Percentiles rank a stretch among this genome's conserved stretches.
These are phyloP conservation scores for Stenocarpella maydis DNA, from an alignment of 2,329 filamentous ascomycete species.

Conservation along the genomic window DNA sequence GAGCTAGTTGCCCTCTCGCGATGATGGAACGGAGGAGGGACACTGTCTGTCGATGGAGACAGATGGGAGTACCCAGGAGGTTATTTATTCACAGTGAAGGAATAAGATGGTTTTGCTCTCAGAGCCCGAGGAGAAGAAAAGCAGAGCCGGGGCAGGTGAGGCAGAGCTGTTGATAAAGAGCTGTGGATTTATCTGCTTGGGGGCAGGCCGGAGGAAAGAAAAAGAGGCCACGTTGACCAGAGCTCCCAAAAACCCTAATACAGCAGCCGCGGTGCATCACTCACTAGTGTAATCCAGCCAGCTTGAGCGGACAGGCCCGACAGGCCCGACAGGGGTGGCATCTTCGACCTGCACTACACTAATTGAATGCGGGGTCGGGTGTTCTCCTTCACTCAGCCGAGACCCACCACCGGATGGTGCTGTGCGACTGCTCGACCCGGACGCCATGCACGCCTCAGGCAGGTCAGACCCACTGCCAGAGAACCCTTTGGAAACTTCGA, in stretches of 20 bases:
- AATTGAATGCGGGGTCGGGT: constrained; percentile 30
- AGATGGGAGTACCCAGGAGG: constrained; percentile 40
- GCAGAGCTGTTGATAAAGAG: background rate
- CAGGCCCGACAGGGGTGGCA: constrained; percentile 27
- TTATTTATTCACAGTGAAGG: constrained; percentile 44
- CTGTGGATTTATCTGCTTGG: constrained; percentile 34
- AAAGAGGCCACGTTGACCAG: constrained; percentile 35
- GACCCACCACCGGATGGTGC: constrained; percentile 17
- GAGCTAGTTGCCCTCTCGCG: constrained; percentile 16
- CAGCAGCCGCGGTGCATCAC: constrained; percentile 21
- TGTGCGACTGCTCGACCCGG: no score
- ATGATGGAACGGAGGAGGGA: constrained; percentile 15
- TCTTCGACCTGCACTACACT: constrained; percentile 27
- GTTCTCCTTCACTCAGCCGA: constrained; percentile 26
- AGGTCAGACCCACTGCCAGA: constrained; percentile 15
- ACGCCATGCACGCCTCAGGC: background rate
- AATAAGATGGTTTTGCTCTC: constrained; percentile 43
- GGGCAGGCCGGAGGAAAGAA: constrained; percentile 1
- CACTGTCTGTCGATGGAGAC: constrained; percentile 37
- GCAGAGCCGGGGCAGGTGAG: constrained; percentile 11
- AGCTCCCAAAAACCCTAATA: constrained; percentile 34
- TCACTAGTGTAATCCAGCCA: no score
- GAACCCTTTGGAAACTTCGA: constrained; percentile 35
- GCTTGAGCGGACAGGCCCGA: constrained; percentile 2
- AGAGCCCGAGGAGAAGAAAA: constrained; percentile 48